Evolutionary conservation across 2,329 filamentous ascomycete genomes (phyloP), one percentile per base, ranked within the genome.

Genomic region (Ophiostoma australiae): DNA sequence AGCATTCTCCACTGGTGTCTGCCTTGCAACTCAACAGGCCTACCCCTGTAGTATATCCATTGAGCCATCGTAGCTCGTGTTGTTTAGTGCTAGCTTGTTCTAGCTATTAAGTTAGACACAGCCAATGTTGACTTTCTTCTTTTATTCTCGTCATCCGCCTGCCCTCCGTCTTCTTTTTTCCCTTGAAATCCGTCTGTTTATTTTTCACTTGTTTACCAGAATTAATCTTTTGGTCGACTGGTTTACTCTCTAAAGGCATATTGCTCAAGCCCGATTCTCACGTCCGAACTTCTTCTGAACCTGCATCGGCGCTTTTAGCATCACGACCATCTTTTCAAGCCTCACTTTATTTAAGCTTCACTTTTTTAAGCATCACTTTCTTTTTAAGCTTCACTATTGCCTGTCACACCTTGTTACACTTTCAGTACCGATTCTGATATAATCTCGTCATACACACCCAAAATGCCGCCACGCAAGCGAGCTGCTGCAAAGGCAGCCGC

Each of bases 401-500:
- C 27, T 31, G 27, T 31, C 27, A 31, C 27, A 31, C 27, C 27
- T 31, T 31, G 3, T 31, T 31, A 1, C 27, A 31, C 27, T 31
- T 31, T 31, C 27, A 3, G 3, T 1, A 31, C 27, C 35, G 27
- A 20, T n/a, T 61, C 23, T 17, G 44, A 4, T 20, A 11, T 20
- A 13, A 23, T 58, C 13, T 3, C 44, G 3, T 23, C 67, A 58
- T 39, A 20, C 48, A 39, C n/a, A 11, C 6, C 33, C 37, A 20
- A 44, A 27, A 73, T 73, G 73, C 71, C 73, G 23, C 73, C 71
- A 31, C 72, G 71, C n/a, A 67, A 58, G 52, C 65, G 58, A 69
- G 20, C 65, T 8, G 66, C 67, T 31, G 55, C 72, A 23, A 68
- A 48, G 23, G 37, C 67, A 33, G 65, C 71, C 13, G 1, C 44